Evolutionary conservation across 352 stramenopile species (phyloP).

Genomic region (Globisporangium spinosum): DNA sequence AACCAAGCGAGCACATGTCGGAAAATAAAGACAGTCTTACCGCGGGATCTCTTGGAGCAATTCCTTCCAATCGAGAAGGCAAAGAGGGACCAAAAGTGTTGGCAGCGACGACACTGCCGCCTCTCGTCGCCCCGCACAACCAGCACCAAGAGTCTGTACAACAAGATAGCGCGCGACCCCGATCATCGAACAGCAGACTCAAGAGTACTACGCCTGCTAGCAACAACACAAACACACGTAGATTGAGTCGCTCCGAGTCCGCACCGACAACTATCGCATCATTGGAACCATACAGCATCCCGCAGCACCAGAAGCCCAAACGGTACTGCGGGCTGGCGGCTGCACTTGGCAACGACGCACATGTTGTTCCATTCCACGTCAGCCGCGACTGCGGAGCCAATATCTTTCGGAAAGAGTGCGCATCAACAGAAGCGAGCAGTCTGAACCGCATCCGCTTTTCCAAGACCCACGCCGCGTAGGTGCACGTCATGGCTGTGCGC

Average conservation of each 20-base stretch:
- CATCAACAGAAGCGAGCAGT: slow-evolving; percentile 26
- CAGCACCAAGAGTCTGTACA: not conserved
- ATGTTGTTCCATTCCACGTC: slow-evolving; percentile 28
- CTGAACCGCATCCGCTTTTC: slow-evolving; percentile 41
- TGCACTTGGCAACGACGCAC: slow-evolving; percentile 25
- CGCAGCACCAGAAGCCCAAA: slow-evolving; percentile 28
- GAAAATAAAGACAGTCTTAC: not conserved
- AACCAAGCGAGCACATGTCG: not conserved
- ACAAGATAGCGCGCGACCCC: not conserved
- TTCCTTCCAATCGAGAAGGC: not conserved
- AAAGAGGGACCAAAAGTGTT: not conserved
- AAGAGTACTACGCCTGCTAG: not conserved
- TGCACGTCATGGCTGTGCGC: slow-evolving; percentile 38
- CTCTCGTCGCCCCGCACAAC: not conserved
- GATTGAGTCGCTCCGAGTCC: slow-evolving; percentile 41
- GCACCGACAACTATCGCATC: slow-evolving; percentile 33
- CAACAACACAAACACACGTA: not conserved
- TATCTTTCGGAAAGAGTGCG: slow-evolving; percentile 52
- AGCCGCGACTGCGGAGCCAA: slow-evolving; percentile 36
- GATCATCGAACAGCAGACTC: not conserved
- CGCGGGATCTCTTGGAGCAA: not conserved
- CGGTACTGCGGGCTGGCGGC: slow-evolving; percentile 37
- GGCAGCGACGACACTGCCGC: not conserved
- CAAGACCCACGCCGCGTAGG: slow-evolving; percentile 32
- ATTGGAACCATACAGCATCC: slow-evolving; percentile 1